Conservation (phyloP, 2,329 filamentous ascomycete genomes). For the Ilyonectria sp. region DNA sequence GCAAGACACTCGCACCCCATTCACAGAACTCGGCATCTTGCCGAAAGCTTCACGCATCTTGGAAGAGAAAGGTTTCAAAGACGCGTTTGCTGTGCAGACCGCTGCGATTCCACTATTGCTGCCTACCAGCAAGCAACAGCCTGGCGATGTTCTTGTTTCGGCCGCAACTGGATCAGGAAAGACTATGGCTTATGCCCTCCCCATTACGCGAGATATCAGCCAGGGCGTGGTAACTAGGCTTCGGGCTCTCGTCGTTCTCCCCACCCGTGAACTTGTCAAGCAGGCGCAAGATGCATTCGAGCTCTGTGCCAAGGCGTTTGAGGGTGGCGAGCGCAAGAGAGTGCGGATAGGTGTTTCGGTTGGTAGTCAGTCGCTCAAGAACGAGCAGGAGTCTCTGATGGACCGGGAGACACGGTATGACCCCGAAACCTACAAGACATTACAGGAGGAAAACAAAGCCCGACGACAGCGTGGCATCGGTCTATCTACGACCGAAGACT, state of each 20-base stretch:
- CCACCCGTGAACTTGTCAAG: conserved; percentile 89
- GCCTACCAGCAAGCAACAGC: conserved; percentile 71
- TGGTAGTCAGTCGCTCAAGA: conserved; percentile 82
- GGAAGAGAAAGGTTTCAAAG: conserved; percentile 67
- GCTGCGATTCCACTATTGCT: conserved; percentile 83
- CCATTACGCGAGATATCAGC: conserved; percentile 84
- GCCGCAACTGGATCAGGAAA: conserved; percentile 97
- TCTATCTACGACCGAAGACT: conserved; percentile 34
- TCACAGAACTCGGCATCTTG: conserved; percentile 75
- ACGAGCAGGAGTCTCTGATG: conserved; percentile 68
- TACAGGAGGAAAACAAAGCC: conserved; percentile 44
- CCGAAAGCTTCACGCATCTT: conserved; percentile 74
- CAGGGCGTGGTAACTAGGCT: conserved; percentile 75
- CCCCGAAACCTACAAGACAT: conserved; percentile 64
- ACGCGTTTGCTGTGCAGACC: conserved; percentile 62
- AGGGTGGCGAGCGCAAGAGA: conserved; percentile 71
- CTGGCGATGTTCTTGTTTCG: conserved; percentile 88
- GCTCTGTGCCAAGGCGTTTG: conserved; percentile 76
- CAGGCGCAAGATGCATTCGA: conserved; percentile 88
- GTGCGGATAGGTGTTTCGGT: conserved; percentile 87
- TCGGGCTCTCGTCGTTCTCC: conserved; percentile 87
- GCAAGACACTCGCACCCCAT: conserved; percentile 71
- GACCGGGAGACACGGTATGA: conserved; percentile 72
- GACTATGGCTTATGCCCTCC: conserved; percentile 91
- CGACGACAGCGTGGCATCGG: conserved; percentile 24